A percentile compares a stretch with the other conserved stretches of the same genome.
Conservation (phyloP, 2,329 filamentous ascomycete genomes). For the Cladophialophora chaetospira region DNA sequence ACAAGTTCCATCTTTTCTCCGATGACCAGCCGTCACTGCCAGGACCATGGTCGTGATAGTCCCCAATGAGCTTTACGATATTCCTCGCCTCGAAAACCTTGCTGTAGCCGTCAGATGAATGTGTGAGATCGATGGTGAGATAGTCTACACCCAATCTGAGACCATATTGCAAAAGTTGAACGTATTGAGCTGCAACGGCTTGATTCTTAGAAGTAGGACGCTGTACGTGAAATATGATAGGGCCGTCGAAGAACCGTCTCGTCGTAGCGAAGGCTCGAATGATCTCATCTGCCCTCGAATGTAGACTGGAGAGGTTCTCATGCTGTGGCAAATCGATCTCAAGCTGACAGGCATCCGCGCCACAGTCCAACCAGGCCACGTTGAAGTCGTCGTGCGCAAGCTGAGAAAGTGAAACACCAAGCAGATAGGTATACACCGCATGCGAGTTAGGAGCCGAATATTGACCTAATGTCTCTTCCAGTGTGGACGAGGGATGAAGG, state of each 20-base stretch:
- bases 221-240: neutral
- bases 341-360: neutral
- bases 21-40: neutral
- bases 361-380: neutral
- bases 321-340: neutral
- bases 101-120: neutral
- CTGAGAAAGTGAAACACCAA: neutral
- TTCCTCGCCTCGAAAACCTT: neutral
- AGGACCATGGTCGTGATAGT: too few species aligned
- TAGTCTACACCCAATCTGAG: neutral
- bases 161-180: neutral
- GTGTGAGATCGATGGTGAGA: neutral
- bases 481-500: neutral
- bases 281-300: neutral
- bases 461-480: neutral
- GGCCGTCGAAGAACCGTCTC: neutral
- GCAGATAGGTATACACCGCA: neutral
- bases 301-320: neutral
- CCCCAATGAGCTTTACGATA: neutral
- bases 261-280: neutral
- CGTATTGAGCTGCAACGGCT: too few species aligned
- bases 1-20: neutral
- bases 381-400: neutral
- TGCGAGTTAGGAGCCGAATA: neutral
- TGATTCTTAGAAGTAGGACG: neutral